These are phyloP conservation scores for Centrapalus pauciflorus DNA, from an alignment of 129 eudicot genomes.

Conservation along the genomic window DNA sequence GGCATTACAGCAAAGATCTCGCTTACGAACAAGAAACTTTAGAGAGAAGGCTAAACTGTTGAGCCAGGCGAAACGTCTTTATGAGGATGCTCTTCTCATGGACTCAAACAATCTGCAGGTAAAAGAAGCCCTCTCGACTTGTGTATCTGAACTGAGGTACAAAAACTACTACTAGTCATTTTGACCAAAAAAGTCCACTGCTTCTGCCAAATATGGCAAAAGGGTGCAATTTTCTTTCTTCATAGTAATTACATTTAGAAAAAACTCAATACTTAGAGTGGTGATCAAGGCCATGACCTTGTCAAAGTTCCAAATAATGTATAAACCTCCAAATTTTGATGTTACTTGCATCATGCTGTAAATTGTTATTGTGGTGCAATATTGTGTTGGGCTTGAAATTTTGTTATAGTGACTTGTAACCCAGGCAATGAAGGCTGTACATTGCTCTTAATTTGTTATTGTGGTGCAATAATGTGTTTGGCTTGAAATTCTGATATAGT, in stretches of 20 bases:
- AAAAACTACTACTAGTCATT: constrained; percentile 35
- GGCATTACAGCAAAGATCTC: constrained; percentile 89
- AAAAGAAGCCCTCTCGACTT: constrained; percentile 62
- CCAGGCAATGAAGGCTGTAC: constrained; percentile 4
- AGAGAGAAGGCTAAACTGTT: constrained; percentile 81
- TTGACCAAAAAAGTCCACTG: background rate
- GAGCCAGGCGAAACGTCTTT: constrained; percentile 83
- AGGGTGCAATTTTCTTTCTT: constrained; percentile 8
- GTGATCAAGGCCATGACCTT: no score
- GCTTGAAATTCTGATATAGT: no score
- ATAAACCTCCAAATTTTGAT: no score
- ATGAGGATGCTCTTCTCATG: constrained; percentile 90
- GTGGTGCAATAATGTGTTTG: background rate
- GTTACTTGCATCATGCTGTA: no score
- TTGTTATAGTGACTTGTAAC: background rate
- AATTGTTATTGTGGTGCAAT: no score
- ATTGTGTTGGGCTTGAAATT: no score
- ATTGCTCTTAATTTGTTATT: no score
- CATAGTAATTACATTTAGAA: constrained; percentile 17
- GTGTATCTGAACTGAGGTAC: constrained; percentile 61
- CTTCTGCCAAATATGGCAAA: background rate
- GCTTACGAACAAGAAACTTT: constrained; percentile 57
- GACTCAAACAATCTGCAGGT: constrained; percentile 61
- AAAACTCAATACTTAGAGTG: constrained; percentile 11
- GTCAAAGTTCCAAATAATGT: no score